A percentile compares a stretch with the other conserved stretches of the same genome.
These are phyloP conservation scores for Halophytophthora polymorphica DNA, from an alignment of 352 stramenopile species.

Conservation along the genomic window DNA sequence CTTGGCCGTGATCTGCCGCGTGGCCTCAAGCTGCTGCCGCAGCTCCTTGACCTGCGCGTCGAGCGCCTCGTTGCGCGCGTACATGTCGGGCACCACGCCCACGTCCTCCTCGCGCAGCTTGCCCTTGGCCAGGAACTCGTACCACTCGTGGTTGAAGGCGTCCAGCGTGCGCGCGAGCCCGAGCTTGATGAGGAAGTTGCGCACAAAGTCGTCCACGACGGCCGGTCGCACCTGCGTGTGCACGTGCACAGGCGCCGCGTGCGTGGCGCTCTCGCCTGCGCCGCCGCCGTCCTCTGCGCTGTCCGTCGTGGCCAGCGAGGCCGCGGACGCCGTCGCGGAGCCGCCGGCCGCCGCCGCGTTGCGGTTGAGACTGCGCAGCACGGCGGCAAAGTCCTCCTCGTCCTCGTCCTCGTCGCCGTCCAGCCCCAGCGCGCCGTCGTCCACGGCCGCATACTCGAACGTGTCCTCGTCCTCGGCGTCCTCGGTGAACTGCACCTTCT, in stretches of 20 bases:
- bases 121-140: slow-evolving; percentile 91
- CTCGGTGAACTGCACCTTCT: slow-evolving; percentile 83
- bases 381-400: slow-evolving; percentile 86
- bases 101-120: slow-evolving; percentile 89
- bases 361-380: slow-evolving; percentile 68
- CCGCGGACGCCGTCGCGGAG: slow-evolving; percentile 4
- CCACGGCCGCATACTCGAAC: slow-evolving; percentile 81
- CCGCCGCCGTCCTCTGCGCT: slow-evolving; percentile 15
- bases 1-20: slow-evolving; percentile 85
- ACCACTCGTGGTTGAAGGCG: slow-evolving; percentile 96
- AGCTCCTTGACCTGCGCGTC: slow-evolving; percentile 89
- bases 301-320: slow-evolving; percentile 10
- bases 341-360: slow-evolving; percentile 36
- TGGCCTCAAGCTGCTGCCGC: slow-evolving; percentile 84
- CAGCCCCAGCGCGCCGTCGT: slow-evolving; percentile 49
- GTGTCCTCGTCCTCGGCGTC: slow-evolving; percentile 82
- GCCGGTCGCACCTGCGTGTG: slow-evolving; percentile 79
- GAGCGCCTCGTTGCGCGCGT: slow-evolving; percentile 90
- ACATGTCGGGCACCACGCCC: slow-evolving; percentile 92
- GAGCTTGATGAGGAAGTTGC: slow-evolving; percentile 95
- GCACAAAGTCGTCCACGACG: slow-evolving; percentile 94
- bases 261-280: slow-evolving; percentile 21
- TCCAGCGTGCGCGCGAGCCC: slow-evolving; percentile 89
- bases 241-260: slow-evolving; percentile 18
- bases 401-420: slow-evolving; percentile 79